Conservation (phyloP, 345 rosid species). For the Raphanus raphanistrum region DNA sequence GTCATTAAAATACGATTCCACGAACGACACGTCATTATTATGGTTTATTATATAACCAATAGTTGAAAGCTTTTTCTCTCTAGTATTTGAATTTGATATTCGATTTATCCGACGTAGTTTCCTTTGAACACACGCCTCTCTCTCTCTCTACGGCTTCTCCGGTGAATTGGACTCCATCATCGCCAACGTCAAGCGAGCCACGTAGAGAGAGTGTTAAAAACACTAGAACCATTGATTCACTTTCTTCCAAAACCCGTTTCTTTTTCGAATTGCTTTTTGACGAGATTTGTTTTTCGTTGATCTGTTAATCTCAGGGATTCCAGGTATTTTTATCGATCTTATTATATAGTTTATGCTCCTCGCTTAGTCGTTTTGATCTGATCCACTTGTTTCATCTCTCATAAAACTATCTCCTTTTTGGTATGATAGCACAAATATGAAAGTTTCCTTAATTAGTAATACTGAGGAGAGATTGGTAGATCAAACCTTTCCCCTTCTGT, state of each 20-base stretch:
- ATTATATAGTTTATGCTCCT: neutral
- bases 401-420: neutral
- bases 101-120: conserved; percentile 13
- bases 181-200: conserved; percentile 4
- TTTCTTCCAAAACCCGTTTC: neutral
- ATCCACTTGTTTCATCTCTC: neutral
- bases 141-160: conserved; percentile 28
- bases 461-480: conserved; percentile 14
- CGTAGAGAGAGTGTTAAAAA: neutral
- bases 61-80: neutral
- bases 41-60: neutral
- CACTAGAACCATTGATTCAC: neutral
- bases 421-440: neutral
- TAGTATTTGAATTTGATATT: conserved; percentile 8
- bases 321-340: conserved; percentile 12
- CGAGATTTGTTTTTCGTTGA: conserved; percentile 8
- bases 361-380: neutral
- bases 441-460: conserved; percentile 6
- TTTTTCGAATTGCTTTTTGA: neutral
- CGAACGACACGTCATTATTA: neutral
- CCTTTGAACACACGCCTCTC: conserved; percentile 19
- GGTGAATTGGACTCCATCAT: conserved; percentile 5
- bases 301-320: conserved; percentile 25
- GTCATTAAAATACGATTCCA: neutral
- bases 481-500: conserved; percentile 7